phyloP scores from a whole-genome alignment of 1,284 basidiomycete species.

The Amanita bisporigera region DNA sequence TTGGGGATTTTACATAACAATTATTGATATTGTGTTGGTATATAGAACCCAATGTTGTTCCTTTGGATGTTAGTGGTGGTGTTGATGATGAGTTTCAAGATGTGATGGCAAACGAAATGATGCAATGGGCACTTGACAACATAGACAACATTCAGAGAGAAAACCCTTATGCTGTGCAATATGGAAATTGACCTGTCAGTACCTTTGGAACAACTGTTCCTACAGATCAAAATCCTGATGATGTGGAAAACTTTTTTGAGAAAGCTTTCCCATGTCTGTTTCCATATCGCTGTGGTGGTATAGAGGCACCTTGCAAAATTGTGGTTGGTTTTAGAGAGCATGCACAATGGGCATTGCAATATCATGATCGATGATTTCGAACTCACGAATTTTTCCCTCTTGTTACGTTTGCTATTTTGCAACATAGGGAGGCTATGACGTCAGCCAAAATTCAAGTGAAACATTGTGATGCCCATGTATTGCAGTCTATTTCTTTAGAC shows the following conservation, averaged over 20 bases:
- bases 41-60: too few relatives aligned
- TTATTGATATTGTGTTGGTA: too few relatives aligned
- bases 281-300: neutral
- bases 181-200: constrained; percentile 20
- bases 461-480: neutral
- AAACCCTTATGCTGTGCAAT: constrained; percentile 25
- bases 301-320: neutral
- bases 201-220: constrained; percentile 16
- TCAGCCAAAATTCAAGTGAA: neutral
- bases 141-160: constrained; percentile 16
- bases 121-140: constrained; percentile 18
- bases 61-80: constrained; percentile 25
- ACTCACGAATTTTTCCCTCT: neutral
- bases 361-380: neutral
- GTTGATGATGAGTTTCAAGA: constrained; percentile 22
- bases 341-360: neutral
- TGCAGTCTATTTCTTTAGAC: neutral
- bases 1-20: too few relatives aligned
- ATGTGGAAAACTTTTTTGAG: neutral
- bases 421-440: neutral
- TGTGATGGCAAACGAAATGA: constrained; percentile 26
- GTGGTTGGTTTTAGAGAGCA: neutral
- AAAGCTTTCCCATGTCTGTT: neutral
- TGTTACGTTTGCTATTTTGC: neutral
- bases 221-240: neutral